Percentiles rank a stretch among this genome's conserved stretches.
These are phyloP conservation scores for Starmerella floris DNA, from an alignment of 805 yeast genomes.

Conservation along the genomic window DNA sequence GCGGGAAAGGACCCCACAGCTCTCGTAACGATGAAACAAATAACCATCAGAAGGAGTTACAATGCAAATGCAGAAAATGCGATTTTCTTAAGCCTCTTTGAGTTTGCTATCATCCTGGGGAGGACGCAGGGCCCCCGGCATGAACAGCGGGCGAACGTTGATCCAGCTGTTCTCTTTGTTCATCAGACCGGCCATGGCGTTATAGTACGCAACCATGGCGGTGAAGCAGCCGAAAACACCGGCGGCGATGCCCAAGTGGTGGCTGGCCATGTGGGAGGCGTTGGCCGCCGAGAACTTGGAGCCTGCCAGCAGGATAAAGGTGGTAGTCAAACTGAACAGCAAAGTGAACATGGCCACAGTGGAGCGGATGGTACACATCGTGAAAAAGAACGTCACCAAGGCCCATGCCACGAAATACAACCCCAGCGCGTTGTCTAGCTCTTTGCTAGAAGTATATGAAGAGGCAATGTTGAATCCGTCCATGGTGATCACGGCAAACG, in stretches of 20 bases:
- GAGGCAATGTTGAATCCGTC: slow-evolving; percentile 39
- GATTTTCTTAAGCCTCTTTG: too few species aligned
- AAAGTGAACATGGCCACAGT: slow-evolving; percentile 50
- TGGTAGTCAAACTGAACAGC: slow-evolving; percentile 40
- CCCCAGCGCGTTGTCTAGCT: slow-evolving; percentile 38
- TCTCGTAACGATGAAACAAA: too few species aligned
- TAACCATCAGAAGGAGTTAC: too few species aligned
- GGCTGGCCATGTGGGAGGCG: slow-evolving; percentile 23
- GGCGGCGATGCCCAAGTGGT: slow-evolving; percentile 39
- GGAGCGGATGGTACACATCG: slow-evolving; percentile 46
- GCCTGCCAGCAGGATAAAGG: slow-evolving; percentile 43
- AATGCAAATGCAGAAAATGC: too few species aligned
- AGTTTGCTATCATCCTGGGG: background rate
- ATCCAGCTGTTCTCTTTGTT: slow-evolving; percentile 47
- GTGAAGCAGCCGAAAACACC: slow-evolving; percentile 49
- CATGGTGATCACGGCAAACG: slow-evolving; percentile 44
- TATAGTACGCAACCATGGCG: slow-evolving; percentile 47
- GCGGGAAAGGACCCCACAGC: too few species aligned
- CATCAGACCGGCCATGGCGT: slow-evolving; percentile 51
- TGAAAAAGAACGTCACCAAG: slow-evolving; percentile 43
- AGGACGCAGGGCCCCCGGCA: slow-evolving; percentile 32
- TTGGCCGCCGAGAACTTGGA: slow-evolving; percentile 34
- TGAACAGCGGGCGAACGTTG: slow-evolving; percentile 35
- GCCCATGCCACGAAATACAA: slow-evolving; percentile 52
- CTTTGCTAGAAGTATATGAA: slow-evolving; percentile 29